phyloP scores from a whole-genome alignment of 129 eudicot species.

The Kitagawia praeruptora region DNA sequence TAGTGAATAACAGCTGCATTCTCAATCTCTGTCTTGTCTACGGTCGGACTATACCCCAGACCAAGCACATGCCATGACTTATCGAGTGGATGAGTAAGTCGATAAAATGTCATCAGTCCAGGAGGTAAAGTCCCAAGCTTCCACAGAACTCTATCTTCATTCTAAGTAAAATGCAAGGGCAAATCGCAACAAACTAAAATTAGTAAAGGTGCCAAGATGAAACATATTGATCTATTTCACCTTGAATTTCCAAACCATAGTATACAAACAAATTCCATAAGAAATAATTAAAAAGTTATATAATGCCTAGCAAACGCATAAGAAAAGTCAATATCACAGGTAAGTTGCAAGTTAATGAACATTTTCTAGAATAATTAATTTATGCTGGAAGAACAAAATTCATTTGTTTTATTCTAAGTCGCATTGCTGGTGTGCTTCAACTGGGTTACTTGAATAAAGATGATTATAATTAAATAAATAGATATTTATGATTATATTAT shows the following conservation, averaged over 20 bases:
- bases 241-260: neutral
- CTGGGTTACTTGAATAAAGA: neutral
- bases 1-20: slow-evolving; percentile 92
- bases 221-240: neutral
- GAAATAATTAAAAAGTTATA: neutral
- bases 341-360: neutral
- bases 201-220: neutral
- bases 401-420: neutral
- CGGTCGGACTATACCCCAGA: slow-evolving; percentile 77
- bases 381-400: neutral
- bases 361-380: too few species aligned
- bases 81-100: slow-evolving; percentile 83
- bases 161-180: slow-evolving; percentile 31
- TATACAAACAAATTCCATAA: neutral
- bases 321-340: neutral
- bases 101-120: slow-evolving; percentile 81
- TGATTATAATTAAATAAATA: neutral
- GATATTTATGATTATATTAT: neutral
- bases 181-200: neutral
- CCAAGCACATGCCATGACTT: slow-evolving; percentile 97
- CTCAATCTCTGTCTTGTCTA: slow-evolving; percentile 65
- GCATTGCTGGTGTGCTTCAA: neutral
- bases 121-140: slow-evolving; percentile 95
- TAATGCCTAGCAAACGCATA: neutral
- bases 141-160: slow-evolving; percentile 86